Conservation (phyloP, 163 green algal species). For the Prototheca wickerhamii region DNA sequence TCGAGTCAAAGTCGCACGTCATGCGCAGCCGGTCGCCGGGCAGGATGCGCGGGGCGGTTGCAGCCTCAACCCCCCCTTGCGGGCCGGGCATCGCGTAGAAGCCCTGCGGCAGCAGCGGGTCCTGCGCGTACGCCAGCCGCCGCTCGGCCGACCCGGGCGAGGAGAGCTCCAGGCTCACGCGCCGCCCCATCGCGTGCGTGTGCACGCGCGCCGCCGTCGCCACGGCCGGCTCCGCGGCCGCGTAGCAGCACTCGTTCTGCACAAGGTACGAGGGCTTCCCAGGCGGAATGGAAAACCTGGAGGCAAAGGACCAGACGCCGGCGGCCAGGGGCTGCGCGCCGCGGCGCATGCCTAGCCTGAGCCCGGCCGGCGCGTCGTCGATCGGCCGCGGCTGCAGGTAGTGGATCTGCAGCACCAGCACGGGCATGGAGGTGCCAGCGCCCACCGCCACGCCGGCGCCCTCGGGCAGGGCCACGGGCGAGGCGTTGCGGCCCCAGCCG, state of each 20-base stretch:
- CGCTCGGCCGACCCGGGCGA: neutral
- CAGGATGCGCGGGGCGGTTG: slow-evolving; percentile 34
- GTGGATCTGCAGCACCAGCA: slow-evolving; percentile 68
- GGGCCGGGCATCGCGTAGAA: slow-evolving; percentile 56
- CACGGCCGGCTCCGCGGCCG: slow-evolving; percentile 53
- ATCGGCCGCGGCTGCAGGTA: slow-evolving; percentile 33
- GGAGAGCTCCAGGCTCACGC: slow-evolving; percentile 38
- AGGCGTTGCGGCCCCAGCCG: slow-evolving; percentile 66
- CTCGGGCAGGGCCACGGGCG: slow-evolving; percentile 46
- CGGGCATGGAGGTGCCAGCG: slow-evolving; percentile 35
- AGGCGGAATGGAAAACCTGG: slow-evolving; percentile 62
- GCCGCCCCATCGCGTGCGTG: slow-evolving; percentile 66
- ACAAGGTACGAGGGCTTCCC: slow-evolving; percentile 38
- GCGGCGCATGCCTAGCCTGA: slow-evolving; percentile 27
- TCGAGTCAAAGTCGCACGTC: slow-evolving; percentile 70
- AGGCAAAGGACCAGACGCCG: slow-evolving; percentile 66
- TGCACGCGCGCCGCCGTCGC: slow-evolving; percentile 79
- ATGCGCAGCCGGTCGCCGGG: slow-evolving; percentile 60
- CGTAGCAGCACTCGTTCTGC: slow-evolving; percentile 70
- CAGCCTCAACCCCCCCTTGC: no score
- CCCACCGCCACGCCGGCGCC: slow-evolving; percentile 67
- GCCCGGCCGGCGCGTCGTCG: slow-evolving; percentile 28
- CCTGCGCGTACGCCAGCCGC: neutral
- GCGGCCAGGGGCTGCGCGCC: slow-evolving; percentile 28
- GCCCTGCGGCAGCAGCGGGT: slow-evolving; percentile 64